phyloP scores from a whole-genome alignment of 352 stramenopile species.

The Phytophthora podocarpi region DNA sequence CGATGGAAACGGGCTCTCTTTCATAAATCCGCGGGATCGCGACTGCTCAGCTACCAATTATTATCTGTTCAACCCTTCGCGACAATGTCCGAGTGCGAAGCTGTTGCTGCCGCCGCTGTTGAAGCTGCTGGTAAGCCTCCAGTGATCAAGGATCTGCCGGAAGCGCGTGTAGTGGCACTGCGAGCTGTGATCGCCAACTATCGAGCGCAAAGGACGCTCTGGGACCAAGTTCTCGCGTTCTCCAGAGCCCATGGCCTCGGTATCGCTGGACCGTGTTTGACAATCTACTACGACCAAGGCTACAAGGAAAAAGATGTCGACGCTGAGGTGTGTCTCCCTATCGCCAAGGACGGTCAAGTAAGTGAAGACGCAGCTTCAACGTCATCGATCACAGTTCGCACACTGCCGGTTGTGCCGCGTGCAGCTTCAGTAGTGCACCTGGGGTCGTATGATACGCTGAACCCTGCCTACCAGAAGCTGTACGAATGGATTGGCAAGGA shows the following conservation, averaged over 20 bases:
- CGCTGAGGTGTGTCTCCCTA: conserved; percentile 49
- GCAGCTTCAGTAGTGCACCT: conserved; percentile 34
- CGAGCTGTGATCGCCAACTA: conserved; percentile 51
- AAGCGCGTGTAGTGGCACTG: conserved; percentile 40
- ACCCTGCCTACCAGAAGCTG: conserved; percentile 28
- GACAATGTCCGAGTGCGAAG: conserved; percentile 26
- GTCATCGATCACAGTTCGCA: conserved; percentile 25
- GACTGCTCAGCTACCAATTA: no score
- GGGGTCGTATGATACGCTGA: conserved; percentile 40
- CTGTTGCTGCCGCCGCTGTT: conserved; percentile 14
- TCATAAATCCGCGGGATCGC: no score
- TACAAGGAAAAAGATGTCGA: conserved; percentile 54
- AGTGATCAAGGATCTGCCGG: conserved; percentile 37
- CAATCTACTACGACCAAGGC: conserved; percentile 46
- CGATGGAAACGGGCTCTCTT: no score
- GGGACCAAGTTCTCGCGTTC: conserved; percentile 40
- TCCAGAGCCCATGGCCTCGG: conserved; percentile 16
- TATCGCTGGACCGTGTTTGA: conserved; percentile 34
- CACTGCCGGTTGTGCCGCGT: conserved; percentile 12
- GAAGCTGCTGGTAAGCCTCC: conserved; percentile 16
- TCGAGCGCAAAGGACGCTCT: conserved; percentile 47
- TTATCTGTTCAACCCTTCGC: no score
- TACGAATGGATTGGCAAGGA: conserved; percentile 41
- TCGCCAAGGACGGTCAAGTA: conserved; percentile 24
- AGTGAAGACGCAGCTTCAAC: conserved; percentile 5